Evolutionary conservation across 1,284 basidiomycete genomes (phyloP), one percentile per base, ranked within the genome.

Genomic region (Meripilus lineatus): DNA sequence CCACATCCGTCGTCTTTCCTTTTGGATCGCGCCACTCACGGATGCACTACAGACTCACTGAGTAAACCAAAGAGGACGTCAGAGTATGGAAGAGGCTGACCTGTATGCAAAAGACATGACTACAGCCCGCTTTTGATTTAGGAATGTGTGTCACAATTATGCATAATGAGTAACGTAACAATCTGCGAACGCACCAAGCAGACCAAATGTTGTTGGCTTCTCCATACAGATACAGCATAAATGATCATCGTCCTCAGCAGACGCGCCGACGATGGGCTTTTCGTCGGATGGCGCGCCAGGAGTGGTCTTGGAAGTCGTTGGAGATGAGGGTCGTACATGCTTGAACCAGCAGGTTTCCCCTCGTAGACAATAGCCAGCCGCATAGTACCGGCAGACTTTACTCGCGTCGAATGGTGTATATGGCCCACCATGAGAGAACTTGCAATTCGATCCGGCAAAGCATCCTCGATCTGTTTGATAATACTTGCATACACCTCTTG

Each of bases 191-290:
- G 50, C 47, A 84, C 84, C 67, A 30, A 88, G 69, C n/a, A 88
- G 62, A 35, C 84, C 84, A 55, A 76, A 89, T 1, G 74, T 76
- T 1, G 59, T 62, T 14, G 86, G 85, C 52, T 71, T 78, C 56
- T 89, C 85, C 43, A 84, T 72, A 56, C 85, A 89, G 38, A 89
- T 84, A 21, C 74, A 75, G 56, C 85, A 89, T 3, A 69, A 32
- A 18, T 50, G 50, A 23, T 76, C 71, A 13, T 75, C 72, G 14
- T 55, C 56, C 10, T 56, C 54, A 3, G 32, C 38, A 7, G 47
- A 52, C 49, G 66, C 52, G 23, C 67, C 61, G 8, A 30, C 28
- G n/a, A 10, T n/a, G 28, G 28, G 8, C 10, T 8, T n/a, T 37
- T 64, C 58, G 20, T 50, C 38, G 46, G 49, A 48, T 49, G 50